Evolutionary conservation across 164 flowering plant genomes (phyloP), one percentile per base, ranked within the genome.

Genomic region (Euptelea pleiosperma): DNA sequence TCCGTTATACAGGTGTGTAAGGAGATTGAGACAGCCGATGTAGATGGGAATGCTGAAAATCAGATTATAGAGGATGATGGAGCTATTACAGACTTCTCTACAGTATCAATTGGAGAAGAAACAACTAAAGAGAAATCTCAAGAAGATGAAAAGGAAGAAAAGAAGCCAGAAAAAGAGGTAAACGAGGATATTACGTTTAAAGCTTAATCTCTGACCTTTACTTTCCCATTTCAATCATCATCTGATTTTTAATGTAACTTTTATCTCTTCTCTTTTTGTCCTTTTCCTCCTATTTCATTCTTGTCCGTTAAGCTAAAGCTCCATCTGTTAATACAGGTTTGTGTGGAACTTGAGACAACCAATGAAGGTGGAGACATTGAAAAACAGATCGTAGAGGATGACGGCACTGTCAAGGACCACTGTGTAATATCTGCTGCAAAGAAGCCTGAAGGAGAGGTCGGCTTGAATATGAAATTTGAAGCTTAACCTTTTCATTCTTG

Each of bases 101-200:
- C 58, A 4, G 29, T 46, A 30, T 10, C 54, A 16, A 10, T 45
- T 50, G 63, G 29, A 52, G 66, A 45, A 55, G 50, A 55, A 24
- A 29, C 55, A 44, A 57, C 36, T 4, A 34, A 16, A 21, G 58
- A 69, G 31, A 65, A 45, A 50, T 63, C 54, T 37, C 55, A 46
- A 14, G 70, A 58, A 60, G 66, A 54, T 12, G 66, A 62, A 58
- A 55, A 16, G 33, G 39, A 52, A 2, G 39, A 22, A 25, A 39
- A n/a, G 6, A 36, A 50, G n/a, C 24, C 44, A 19, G 28, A 57
- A 18, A 68, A 45, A 50, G 46, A 68, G 68, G 70, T 65, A 19
- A 58, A 65, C 44, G 36, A 44, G 16, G 30, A 49, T 33, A 52
- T 0, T 31, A 22, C 44, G n/a, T 4, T 34, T 40, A 42, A 47